Evolutionary conservation across 768 basidiomycete genomes (phyloP).

Genomic region (Tephrocybe rancida): DNA sequence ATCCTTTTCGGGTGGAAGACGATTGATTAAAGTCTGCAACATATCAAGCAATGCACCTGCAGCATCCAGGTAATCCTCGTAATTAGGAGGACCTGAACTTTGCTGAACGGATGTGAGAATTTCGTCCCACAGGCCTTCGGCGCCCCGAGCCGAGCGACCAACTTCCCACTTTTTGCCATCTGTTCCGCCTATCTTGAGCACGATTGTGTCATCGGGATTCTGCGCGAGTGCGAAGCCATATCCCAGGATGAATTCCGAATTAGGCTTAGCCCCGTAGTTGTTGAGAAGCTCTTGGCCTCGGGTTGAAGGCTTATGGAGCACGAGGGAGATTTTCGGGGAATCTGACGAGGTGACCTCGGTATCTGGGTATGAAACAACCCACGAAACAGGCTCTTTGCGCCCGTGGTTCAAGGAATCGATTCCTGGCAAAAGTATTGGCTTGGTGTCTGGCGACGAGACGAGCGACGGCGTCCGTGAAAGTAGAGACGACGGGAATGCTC

Average conservation of each 20-base stretch:
- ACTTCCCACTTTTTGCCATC: constrained; percentile 60
- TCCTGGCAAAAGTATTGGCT: constrained; percentile 85
- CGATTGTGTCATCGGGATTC: constrained; percentile 88
- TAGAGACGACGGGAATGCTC: constrained; percentile 88
- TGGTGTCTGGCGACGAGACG: constrained; percentile 48
- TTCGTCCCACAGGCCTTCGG: constrained; percentile 63
- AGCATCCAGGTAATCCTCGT: constrained; percentile 71
- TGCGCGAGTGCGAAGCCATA: constrained; percentile 84
- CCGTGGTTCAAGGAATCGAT: constrained; percentile 88
- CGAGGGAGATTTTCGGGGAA: constrained; percentile 57
- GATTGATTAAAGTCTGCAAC: constrained; percentile 51
- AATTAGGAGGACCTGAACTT: constrained; percentile 30
- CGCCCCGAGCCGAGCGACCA: constrained; percentile 56
- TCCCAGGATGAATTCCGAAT: constrained; percentile 86
- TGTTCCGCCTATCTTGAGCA: constrained; percentile 71
- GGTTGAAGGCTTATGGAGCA: constrained; percentile 47
- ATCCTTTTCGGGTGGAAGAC: constrained; percentile 41
- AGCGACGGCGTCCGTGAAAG: constrained; percentile 61
- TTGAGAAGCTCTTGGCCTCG: constrained; percentile 71
- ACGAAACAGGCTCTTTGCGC: constrained; percentile 79
- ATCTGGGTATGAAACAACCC: constrained; percentile 59
- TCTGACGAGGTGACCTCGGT: constrained; percentile 13
- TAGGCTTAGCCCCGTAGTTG: constrained; percentile 92
- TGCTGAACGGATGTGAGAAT: constrained; percentile 37
- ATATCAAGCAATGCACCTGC: constrained; percentile 69